Conservation (phyloP, 2,329 filamentous ascomycete species). For the Venturia asperata region DNA sequence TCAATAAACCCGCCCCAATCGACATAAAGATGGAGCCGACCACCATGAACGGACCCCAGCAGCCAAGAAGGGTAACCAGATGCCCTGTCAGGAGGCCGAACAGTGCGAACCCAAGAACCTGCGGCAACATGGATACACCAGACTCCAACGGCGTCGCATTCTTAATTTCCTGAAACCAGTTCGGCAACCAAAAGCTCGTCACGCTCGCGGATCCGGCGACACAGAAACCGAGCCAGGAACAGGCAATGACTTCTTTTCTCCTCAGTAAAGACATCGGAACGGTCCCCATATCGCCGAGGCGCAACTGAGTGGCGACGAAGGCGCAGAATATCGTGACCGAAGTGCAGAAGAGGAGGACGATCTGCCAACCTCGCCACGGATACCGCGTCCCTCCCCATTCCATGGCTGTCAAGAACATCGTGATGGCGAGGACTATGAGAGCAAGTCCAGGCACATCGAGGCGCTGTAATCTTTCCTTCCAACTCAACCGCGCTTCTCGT, state of each 20-base stretch:
- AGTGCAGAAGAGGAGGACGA: constrained; percentile 22
- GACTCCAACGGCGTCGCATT: constrained; percentile 33
- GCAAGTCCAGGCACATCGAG: constrained; percentile 36
- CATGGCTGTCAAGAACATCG: constrained; percentile 30
- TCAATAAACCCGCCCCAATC: constrained; percentile 33
- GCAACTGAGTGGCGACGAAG: constrained; percentile 25
- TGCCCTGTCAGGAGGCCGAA: constrained; percentile 29
- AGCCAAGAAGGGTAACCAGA: constrained; percentile 26
- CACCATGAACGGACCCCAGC: constrained; percentile 20
- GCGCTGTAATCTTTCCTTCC: constrained; percentile 43
- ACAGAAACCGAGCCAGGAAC: constrained; percentile 16
- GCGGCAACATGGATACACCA: constrained; percentile 31
- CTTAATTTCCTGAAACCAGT: constrained; percentile 41
- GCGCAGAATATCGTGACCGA: constrained; percentile 15
- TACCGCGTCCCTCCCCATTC: constrained; percentile 31
- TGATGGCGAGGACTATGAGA: constrained; percentile 28
- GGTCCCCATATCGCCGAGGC: constrained; percentile 23
- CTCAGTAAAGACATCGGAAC: constrained; percentile 23
- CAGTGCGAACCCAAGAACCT: constrained; percentile 32
- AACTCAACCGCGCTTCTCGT: constrained; percentile 19
- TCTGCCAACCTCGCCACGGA: constrained; percentile 20
- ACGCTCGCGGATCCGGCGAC: constrained; percentile 16
- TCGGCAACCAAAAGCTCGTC: constrained; percentile 24
- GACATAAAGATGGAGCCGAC: constrained; percentile 24
- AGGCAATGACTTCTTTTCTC: constrained; percentile 3